Conservation (phyloP, 805 yeast genomes). For the Barnettozyma californica region DNA sequence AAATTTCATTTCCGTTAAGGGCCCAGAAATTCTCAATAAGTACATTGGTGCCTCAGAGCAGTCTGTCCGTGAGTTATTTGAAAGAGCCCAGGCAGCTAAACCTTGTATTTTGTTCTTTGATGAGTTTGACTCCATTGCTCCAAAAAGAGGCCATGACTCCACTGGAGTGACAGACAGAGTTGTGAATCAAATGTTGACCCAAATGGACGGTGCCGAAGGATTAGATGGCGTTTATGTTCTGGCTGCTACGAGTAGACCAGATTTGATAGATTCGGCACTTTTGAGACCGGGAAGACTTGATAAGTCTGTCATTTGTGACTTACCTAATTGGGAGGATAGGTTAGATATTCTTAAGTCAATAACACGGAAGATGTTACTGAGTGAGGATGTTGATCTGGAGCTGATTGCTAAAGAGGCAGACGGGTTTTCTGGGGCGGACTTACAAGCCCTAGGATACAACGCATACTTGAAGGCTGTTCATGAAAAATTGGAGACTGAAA, state of each 20-base stretch:
- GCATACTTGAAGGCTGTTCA: slow-evolving; percentile 87
- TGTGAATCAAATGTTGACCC: slow-evolving; percentile 93
- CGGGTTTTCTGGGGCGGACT: slow-evolving; percentile 92
- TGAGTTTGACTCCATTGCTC: slow-evolving; percentile 96
- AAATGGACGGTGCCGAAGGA: slow-evolving; percentile 99
- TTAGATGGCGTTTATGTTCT: slow-evolving; percentile 93
- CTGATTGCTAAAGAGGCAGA: slow-evolving; percentile 53
- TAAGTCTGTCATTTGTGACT: slow-evolving; percentile 83
- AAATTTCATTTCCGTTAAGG: slow-evolving; percentile 88
- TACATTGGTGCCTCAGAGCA: slow-evolving; percentile 98
- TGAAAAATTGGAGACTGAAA: slow-evolving; percentile 49
- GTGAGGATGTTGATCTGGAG: slow-evolving; percentile 42
- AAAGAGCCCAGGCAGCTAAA: slow-evolving; percentile 89
- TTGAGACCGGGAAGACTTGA: slow-evolving; percentile 95
- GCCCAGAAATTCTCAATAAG: slow-evolving; percentile 92
- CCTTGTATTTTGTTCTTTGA: slow-evolving; percentile 92
- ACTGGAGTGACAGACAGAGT: slow-evolving; percentile 98
- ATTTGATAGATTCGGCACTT: slow-evolving; percentile 89
- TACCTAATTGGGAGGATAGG: slow-evolving; percentile 71
- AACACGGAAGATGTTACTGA: slow-evolving; percentile 54
- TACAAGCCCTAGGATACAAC: slow-evolving; percentile 87
- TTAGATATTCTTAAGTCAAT: slow-evolving; percentile 63
- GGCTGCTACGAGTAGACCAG: slow-evolving; percentile 96
- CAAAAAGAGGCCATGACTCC: slow-evolving; percentile 95
- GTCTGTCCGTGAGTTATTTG: slow-evolving; percentile 87